Evolutionary conservation across 495 filamentous ascomycete species (phyloP).

Genomic region (Rhypophila decipiens): DNA sequence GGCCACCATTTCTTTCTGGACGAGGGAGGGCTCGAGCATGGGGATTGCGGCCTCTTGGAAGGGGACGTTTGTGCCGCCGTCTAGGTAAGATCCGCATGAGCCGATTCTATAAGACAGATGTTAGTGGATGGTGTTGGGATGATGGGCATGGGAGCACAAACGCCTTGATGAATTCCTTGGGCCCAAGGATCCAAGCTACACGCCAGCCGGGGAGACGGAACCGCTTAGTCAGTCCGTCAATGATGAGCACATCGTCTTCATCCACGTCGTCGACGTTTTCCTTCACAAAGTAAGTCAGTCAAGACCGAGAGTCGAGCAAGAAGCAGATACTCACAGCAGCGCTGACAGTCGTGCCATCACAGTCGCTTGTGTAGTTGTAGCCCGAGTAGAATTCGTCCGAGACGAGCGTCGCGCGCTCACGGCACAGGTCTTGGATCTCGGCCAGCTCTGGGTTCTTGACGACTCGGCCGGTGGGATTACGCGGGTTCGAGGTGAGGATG

Average conservation of each 20-base stretch:
- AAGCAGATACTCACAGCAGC: conserved; percentile 46
- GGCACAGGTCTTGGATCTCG: conserved; percentile 85
- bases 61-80: conserved; percentile 88
- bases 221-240: conserved; percentile 93
- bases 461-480: conserved; percentile 90
- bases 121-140: background rate
- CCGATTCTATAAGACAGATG: conserved; percentile 50
- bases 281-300: conserved; percentile 2
- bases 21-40: conserved; percentile 80
- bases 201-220: conserved; percentile 96
- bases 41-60: conserved; percentile 92
- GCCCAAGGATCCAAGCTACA: conserved; percentile 91
- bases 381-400: conserved; percentile 97
- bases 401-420: conserved; percentile 82
- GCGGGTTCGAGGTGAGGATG: conserved; percentile 91
- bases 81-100: conserved; percentile 90
- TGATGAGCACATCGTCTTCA: conserved; percentile 73
- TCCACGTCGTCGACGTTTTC: conserved; percentile 72
- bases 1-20: conserved; percentile 80
- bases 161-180: conserved; percentile 94
- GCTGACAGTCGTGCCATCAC: conserved; percentile 81
- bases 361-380: conserved; percentile 88
- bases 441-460: conserved; percentile 73
- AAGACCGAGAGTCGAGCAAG: background rate
- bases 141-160: conserved; percentile 14